phyloP scores from a whole-genome alignment of 805 yeast genomes.

The Metschnikowia kofuensis region DNA sequence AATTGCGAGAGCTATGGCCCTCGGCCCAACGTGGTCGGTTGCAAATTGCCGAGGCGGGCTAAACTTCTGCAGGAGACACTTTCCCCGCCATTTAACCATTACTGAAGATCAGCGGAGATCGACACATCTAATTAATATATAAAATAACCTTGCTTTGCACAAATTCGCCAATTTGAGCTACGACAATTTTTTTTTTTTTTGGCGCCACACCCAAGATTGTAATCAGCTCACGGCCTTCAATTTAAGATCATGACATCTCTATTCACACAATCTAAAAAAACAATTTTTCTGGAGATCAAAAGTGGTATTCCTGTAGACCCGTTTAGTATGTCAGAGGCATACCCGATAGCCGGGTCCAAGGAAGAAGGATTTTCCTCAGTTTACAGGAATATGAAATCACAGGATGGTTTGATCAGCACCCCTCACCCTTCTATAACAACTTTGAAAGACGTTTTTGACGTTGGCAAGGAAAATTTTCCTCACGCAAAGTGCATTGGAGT shows the following conservation, averaged over 20 bases:
- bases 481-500: conserved; percentile 11
- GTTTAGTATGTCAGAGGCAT: conserved; percentile 7
- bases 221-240: not conserved
- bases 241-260: conserved; percentile 3
- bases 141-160: no score
- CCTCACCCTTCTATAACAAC: conserved; percentile 17
- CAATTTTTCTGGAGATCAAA: conserved; percentile 5
- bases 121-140: no score
- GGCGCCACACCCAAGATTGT: no score
- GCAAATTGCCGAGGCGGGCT: conserved; percentile 5
- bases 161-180: no score
- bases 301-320: conserved; percentile 9
- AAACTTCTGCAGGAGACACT: not conserved
- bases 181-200: no score
- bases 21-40: not conserved
- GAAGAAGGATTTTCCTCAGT: conserved; percentile 14
- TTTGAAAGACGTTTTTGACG: conserved; percentile 10
- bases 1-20: no score
- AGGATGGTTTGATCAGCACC: conserved; percentile 8
- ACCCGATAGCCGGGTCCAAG: conserved; percentile 13
- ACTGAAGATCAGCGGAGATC: no score
- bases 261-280: conserved; percentile 7
- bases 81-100: conserved; percentile 1
- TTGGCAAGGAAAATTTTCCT: conserved; percentile 6
- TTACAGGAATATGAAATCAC: conserved; percentile 14